Conservation (phyloP, 148 eudicot genomes). For the Cornus florida region DNA sequence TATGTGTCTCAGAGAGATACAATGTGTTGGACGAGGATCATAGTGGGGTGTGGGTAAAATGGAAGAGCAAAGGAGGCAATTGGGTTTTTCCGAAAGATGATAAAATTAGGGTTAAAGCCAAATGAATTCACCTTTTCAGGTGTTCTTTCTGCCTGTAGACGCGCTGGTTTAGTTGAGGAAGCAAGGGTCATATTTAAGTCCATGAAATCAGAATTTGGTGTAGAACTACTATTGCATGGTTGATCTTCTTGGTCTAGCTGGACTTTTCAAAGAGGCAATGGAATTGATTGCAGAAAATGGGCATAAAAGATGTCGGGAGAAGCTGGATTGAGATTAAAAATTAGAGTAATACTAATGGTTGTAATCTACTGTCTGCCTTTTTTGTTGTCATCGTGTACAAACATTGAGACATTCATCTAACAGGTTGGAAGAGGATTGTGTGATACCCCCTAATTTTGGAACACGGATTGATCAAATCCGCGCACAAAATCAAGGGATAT, state of each 20-base stretch:
- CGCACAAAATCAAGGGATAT: no score
- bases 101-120: neutral
- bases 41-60: neutral
- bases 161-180: neutral
- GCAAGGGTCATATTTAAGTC: neutral
- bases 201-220: neutral
- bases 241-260: neutral
- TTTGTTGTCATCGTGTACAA: no score
- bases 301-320: neutral
- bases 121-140: neutral
- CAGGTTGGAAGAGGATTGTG: no score
- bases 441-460: no score
- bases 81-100: neutral
- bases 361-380: no score
- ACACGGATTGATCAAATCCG: no score
- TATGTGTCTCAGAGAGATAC: neutral
- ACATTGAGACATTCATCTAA: no score
- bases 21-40: neutral
- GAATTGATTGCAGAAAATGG: neutral
- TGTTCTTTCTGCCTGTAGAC: neutral
- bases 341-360: no score
- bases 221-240: neutral
- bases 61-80: conserved; percentile 1
- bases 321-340: neutral
- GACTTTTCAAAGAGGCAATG: neutral